Evolutionary conservation across 176 grass and related monocot species (phyloP).

Genomic region (Phragmites australis): DNA sequence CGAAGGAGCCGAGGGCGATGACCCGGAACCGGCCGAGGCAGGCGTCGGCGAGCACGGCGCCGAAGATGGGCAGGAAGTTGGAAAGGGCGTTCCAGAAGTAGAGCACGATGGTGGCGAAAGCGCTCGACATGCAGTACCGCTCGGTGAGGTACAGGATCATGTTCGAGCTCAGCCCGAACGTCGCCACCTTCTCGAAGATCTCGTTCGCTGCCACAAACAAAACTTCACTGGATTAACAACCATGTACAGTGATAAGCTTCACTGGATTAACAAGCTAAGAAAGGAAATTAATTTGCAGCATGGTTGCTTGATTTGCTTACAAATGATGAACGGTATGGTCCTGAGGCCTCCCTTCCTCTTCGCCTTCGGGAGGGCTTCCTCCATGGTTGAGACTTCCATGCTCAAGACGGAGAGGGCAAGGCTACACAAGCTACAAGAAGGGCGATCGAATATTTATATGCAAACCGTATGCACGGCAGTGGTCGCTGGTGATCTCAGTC

Average conservation of each 20-base stretch:
- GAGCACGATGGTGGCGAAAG: slow-evolving; percentile 35
- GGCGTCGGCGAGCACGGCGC: slow-evolving; percentile 58
- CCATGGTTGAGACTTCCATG: slow-evolving; percentile 53
- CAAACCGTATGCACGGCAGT: not conserved
- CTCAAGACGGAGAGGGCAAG: not conserved
- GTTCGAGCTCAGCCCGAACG: slow-evolving; percentile 52
- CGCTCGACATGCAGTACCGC: slow-evolving; percentile 47
- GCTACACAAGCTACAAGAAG: slow-evolving; percentile 10
- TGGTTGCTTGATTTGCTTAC: slow-evolving; percentile 30
- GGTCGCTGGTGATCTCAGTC: not conserved
- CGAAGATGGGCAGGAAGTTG: slow-evolving; percentile 62
- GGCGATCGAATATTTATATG: slow-evolving; percentile 12
- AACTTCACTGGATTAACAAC: no score
- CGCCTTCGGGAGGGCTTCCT: slow-evolving; percentile 34
- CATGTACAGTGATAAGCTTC: not conserved
- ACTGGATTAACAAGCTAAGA: no score
- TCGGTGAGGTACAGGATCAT: slow-evolving; percentile 71
- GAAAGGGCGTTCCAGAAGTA: slow-evolving; percentile 43
- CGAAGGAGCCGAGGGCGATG: slow-evolving; percentile 52
- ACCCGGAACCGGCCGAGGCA: slow-evolving; percentile 58
- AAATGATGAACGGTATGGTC: slow-evolving; percentile 69
- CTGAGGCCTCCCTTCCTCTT: slow-evolving; percentile 63
- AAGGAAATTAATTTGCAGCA: not conserved
- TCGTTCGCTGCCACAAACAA: slow-evolving; percentile 59
- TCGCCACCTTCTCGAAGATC: slow-evolving; percentile 70